Evolutionary conservation across 208 protist species (phyloP).

Genomic region (Trypanosoma caninum): DNA sequence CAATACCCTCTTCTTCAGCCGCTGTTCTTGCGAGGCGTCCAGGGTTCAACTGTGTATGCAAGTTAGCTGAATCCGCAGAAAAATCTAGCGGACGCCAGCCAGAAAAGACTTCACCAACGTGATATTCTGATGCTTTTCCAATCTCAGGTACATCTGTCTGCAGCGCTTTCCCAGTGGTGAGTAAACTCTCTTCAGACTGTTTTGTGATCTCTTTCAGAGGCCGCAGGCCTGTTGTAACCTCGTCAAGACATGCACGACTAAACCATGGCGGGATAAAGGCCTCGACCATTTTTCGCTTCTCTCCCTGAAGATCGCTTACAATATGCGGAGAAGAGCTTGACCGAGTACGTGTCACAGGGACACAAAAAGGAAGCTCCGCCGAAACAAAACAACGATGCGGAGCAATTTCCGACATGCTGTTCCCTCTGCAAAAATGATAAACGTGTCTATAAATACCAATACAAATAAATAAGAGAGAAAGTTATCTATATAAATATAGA

Average conservation of each 20-base stretch:
- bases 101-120: conserved; percentile 22
- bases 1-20: conserved; percentile 1
- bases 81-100: conserved; percentile 29
- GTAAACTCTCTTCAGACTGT: neutral
- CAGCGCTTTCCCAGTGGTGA: neutral
- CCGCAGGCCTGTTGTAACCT: neutral
- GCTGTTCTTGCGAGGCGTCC: neutral
- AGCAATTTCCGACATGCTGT: conserved; percentile 7
- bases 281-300: conserved; percentile 28
- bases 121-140: conserved; percentile 22
- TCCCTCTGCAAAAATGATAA: too few species aligned
- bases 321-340: conserved; percentile 1
- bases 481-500: too few species aligned
- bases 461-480: conserved; percentile 15
- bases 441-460: conserved; percentile 2
- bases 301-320: neutral
- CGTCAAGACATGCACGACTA: conserved; percentile 37
- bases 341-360: conserved; percentile 22
- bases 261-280: conserved; percentile 56
- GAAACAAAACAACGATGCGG: conserved; percentile 52
- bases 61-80: conserved; percentile 11
- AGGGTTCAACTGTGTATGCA: neutral
- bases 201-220: neutral
- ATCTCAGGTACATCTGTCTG: conserved; percentile 6
- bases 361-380: conserved; percentile 70